Evolutionary conservation across 139 green algal genomes (phyloP), one percentile per base, ranked within the genome.

Genomic region (Tetratostichococcus sp.): DNA sequence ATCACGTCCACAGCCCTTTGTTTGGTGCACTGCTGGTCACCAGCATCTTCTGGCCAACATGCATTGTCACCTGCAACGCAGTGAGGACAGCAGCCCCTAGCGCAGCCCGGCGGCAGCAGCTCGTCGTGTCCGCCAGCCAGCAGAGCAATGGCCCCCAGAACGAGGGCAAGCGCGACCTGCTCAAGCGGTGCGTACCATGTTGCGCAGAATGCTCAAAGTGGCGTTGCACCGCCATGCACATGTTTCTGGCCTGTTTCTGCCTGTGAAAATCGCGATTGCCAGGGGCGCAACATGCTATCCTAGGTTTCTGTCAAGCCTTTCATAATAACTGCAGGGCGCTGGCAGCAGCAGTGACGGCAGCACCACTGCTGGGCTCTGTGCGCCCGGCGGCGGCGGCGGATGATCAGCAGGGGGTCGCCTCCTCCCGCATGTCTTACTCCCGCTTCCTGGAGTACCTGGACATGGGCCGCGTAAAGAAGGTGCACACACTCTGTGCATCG

Each of bases 361-460:
- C 74, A 1, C 77, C 71, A 25, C 39, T 43, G 4, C 71, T 77
- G 67, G 72, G 57, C 0, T 62, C 30, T 25, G 67, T 50, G 34
- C 67, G 62, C 1, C 71, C 84, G 4, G 81, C 85, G 0, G 28
- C 42, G 0, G 88, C 86, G 5, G 89, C 89, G 1, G 86, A 89
- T 68, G 79, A 76, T 26, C 67, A 92, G n/a, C 66, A 72, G 11
- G 82, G 75, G 14, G 92, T 98, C 4, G 96, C 96, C 1, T 98
- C 95, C 11, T 99, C 96, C 0, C 88, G 96, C 73, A 99, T 99
- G 96, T 97, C 90, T 31, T 99, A 99, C 89, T 98, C 93, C 14
- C 89, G 96, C 19, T 99, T 99, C 83, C 85, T 99, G 33, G 96
- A 99, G 85, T 99, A 99, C 85, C 88, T 99, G 11, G 96, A 99